These are phyloP conservation scores for Coccomyxa sp. DNA, from an alignment of 139 green algal species.

Conservation along the genomic window DNA sequence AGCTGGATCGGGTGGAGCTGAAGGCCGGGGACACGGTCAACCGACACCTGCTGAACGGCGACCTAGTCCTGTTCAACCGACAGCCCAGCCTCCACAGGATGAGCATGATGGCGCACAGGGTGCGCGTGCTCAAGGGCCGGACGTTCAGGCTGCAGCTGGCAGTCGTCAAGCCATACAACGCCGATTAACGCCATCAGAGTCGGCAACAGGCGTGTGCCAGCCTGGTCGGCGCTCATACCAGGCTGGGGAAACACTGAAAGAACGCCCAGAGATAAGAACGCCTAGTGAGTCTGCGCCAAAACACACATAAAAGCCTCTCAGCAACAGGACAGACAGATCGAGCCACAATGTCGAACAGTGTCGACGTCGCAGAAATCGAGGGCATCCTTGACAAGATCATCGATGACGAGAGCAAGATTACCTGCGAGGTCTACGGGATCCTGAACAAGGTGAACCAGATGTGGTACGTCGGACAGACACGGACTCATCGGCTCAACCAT, in stretches of 20 bases:
- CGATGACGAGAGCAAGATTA: not conserved
- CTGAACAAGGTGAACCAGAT: slow-evolving; percentile 1
- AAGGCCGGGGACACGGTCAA: not conserved
- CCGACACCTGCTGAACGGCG: not conserved
- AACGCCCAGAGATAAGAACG: not conserved
- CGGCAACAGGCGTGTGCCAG: not conserved
- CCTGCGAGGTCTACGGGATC: not conserved
- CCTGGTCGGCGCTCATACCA: not conserved
- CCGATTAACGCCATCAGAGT: not conserved
- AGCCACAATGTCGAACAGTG: not conserved
- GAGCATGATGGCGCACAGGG: not conserved
- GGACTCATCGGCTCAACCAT: not conserved
- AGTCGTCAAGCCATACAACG: not conserved
- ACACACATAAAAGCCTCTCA: slow-evolving; percentile 1
- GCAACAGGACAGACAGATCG: not conserved
- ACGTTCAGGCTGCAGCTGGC: not conserved
- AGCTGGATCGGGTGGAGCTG: not conserved
- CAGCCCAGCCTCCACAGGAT: not conserved
- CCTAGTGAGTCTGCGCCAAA: not conserved
- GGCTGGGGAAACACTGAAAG: not conserved
- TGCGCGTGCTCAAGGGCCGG: not conserved
- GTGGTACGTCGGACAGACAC: not conserved
- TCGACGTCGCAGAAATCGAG: not conserved
- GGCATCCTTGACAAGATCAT: slow-evolving; percentile 1
- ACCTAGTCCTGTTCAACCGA: not conserved